phyloP scores from a whole-genome alignment of 2,329 filamentous ascomycete genomes.

The Penicillium hordei region DNA sequence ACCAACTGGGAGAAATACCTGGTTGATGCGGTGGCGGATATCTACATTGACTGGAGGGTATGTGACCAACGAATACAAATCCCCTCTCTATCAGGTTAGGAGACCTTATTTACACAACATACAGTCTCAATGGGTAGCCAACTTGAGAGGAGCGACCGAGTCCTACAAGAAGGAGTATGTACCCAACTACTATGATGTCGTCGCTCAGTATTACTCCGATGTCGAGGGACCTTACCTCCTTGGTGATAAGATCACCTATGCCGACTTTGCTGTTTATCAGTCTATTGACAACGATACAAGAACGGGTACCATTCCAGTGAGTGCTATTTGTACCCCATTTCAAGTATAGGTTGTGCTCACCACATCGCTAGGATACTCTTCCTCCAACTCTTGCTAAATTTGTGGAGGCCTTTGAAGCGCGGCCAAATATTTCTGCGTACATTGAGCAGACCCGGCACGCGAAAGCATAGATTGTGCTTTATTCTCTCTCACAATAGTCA shows the following conservation, averaged over 20 bases:
- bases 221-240: conserved; percentile 38
- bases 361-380: conserved; percentile 8
- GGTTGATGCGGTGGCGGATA: background rate
- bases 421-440: conserved; percentile 14
- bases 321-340: background rate
- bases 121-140: background rate
- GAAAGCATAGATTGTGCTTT: background rate
- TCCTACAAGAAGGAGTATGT: background rate
- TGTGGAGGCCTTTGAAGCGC: conserved; percentile 14
- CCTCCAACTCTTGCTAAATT: conserved; percentile 17
- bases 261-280: conserved; percentile 43
- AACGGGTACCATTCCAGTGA: conserved; percentile 36
- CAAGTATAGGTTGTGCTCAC: background rate
- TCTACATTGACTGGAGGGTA: background rate
- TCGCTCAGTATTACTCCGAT: conserved; percentile 11
- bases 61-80: background rate
- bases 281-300: conserved; percentile 41
- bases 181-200: background rate
- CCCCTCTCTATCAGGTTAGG: background rate
- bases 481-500: background rate
- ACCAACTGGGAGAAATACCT: background rate
- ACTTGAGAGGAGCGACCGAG: background rate
- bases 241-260: conserved; percentile 39
- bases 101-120: background rate
- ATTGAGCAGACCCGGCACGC: background rate